Conservation (phyloP, 1,284 basidiomycete genomes). For the Cryptococcus sp. region DNA sequence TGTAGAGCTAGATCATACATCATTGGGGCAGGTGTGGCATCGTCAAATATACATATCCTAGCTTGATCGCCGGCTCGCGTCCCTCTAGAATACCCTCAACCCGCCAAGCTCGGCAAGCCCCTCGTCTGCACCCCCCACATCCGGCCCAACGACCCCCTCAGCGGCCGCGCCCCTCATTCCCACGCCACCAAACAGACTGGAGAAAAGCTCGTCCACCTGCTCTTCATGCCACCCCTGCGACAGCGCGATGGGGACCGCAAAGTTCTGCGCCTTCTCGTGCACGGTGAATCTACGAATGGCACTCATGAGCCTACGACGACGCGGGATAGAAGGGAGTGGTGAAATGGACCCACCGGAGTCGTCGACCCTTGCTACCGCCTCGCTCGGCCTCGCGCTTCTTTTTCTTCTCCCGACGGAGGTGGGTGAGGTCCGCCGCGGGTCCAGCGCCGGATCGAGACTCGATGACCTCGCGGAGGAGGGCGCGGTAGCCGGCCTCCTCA, state of each 20-base stretch:
- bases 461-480: constrained; percentile 81
- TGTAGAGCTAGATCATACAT: neutral
- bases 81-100: constrained; percentile 29
- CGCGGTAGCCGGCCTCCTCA: constrained; percentile 88
- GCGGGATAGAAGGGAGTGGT: neutral
- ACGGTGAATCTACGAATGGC: constrained; percentile 66
- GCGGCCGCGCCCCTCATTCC: constrained; percentile 28
- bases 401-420: constrained; percentile 54
- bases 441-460: constrained; percentile 53
- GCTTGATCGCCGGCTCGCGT: neutral
- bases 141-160: constrained; percentile 18
- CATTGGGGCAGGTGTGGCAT: too few species aligned
- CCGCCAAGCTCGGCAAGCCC: constrained; percentile 30
- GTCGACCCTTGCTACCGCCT: constrained; percentile 87
- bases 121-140: constrained; percentile 16
- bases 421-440: constrained; percentile 30
- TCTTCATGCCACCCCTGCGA: constrained; percentile 76
- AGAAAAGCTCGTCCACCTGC: constrained; percentile 87
- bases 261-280: constrained; percentile 89
- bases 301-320: neutral
- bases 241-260: constrained; percentile 81
- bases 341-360: constrained; percentile 60
- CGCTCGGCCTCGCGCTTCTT: constrained; percentile 81
- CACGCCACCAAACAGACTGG: constrained; percentile 66
- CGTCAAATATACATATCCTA: neutral